Evolutionary conservation across 371 early-diverging fungal species (phyloP).

Genomic region (Haplosporangium sp.): DNA sequence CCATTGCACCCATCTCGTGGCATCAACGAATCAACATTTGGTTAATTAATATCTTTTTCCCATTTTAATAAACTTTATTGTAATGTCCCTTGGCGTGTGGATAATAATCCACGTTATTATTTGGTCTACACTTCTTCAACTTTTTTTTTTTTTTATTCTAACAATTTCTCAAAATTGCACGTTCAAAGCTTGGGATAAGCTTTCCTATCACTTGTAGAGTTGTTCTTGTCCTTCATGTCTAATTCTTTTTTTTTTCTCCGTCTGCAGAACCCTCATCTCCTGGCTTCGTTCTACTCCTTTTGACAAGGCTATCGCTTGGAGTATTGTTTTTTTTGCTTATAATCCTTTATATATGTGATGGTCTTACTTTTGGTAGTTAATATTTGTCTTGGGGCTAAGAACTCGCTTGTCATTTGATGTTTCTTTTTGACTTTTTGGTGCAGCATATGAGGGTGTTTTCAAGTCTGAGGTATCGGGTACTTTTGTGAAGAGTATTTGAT

Average conservation of each 20-base stretch:
- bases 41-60: constrained; percentile 41
- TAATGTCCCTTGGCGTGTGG: constrained; percentile 63
- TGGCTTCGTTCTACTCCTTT: constrained; percentile 76
- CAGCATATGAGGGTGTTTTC: constrained; percentile 88
- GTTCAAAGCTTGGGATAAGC: constrained; percentile 60
- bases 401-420: constrained; percentile 82
- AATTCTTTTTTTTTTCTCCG: constrained; percentile 80
- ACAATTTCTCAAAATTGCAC: constrained; percentile 58
- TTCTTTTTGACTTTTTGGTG: constrained; percentile 84
- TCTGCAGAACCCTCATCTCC: constrained; percentile 84
- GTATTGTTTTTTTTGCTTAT: constrained; percentile 75
- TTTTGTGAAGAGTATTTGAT: constrained; percentile 55
- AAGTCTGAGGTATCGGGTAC: constrained; percentile 74
- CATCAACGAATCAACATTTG: constrained; percentile 41
- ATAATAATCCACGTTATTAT: constrained; percentile 59
- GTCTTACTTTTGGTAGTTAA: constrained; percentile 69
- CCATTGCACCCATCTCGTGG: constrained; percentile 20
- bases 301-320: constrained; percentile 83
- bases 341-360: constrained; percentile 69
- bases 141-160: constrained; percentile 55
- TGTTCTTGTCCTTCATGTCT: constrained; percentile 74
- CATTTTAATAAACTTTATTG: not conserved
- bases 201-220: constrained; percentile 68
- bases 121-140: constrained; percentile 63
- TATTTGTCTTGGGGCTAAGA: constrained; percentile 78